phyloP scores from a whole-genome alignment of 2,329 filamentous ascomycete genomes.

The Fusarium nanum region DNA sequence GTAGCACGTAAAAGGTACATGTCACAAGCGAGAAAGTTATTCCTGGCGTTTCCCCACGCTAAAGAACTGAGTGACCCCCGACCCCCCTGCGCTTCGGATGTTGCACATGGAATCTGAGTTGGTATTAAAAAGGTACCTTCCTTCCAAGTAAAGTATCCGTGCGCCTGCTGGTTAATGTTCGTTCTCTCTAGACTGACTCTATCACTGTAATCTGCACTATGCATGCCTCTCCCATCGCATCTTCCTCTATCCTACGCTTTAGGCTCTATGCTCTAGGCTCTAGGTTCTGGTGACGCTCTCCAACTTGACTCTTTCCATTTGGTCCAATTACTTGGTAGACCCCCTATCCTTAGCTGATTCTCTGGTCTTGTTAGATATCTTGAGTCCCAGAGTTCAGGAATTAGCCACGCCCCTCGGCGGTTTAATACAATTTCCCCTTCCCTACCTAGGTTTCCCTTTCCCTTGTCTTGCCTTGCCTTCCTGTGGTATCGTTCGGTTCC shows the following conservation, averaged over 20 bases:
- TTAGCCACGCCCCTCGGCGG: conserved; percentile 39
- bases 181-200: conserved; percentile 23
- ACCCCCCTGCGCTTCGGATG: conserved; percentile 28
- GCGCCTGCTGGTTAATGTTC: conserved; percentile 20
- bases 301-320: conserved; percentile 26
- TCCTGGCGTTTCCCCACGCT: conserved; percentile 39
- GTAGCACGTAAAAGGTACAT: conserved; percentile 30
- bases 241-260: conserved; percentile 14
- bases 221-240: conserved; percentile 30
- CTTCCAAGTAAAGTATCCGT: conserved; percentile 26
- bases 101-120: conserved; percentile 46
- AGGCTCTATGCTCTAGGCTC: conserved; percentile 14
- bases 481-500: conserved; percentile 16
- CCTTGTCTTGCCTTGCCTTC: conserved; percentile 22
- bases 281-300: conserved; percentile 21
- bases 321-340: conserved; percentile 40
- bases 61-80: conserved; percentile 16
- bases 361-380: conserved; percentile 30
- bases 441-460: not conserved
- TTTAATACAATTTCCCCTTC: conserved; percentile 47
- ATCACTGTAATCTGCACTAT: conserved; percentile 31
- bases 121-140: conserved; percentile 30
- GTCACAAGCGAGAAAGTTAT: conserved; percentile 19
- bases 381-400: conserved; percentile 17
- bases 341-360: conserved; percentile 29